Evolutionary conservation across 768 basidiomycete species (phyloP), one percentile per base, ranked within the genome.

Genomic region (Agaricus subrufescens): DNA sequence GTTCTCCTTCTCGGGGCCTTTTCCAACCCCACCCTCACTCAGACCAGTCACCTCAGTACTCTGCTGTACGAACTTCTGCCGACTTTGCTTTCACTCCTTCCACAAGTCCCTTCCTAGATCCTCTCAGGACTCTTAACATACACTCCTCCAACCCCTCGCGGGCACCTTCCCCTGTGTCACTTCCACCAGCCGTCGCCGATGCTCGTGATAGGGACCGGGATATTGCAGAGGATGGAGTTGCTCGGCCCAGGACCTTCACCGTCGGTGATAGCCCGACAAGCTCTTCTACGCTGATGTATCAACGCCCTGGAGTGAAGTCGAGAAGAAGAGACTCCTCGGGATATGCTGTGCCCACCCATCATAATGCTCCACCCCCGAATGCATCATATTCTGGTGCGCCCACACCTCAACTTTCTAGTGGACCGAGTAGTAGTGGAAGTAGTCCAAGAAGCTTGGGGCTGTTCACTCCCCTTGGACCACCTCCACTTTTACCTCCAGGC

Each of bases 101-200:
- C 19, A 85, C 88, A 1, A 88, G 86, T 57, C 89, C 89, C 0
- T 91, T 92, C 77, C 80, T 92, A 23, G 89, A 86, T 0, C 87
- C 88, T 2, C 70, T 92, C 61, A 79, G 86, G 52, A 86, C 85
- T 5, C 78, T 92, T 56, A 85, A 89, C 62, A 80, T 91, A 44
- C 87, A 89, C 63, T 86, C 85, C 1, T 73, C 85, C 2, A 80
- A 80, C 50, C 82, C 84, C 0, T 87, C 85, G 10, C 80, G 88
- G 46, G 88, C 86, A 0, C 86, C 89, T 0, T 86, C 85, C 3
- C 87, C 89, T 6, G 81, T 88, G 54, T 71, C 80, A 10, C 72
- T 89, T 1, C 86, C 86, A n/a, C 81, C 82, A 2, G 65, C 81
- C 29, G 45, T 43, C 10, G 31, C 43, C 7, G 55, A 56, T 43